phyloP scores from a whole-genome alignment of 331 rosid genomes.

The Spiraea crenata region DNA sequence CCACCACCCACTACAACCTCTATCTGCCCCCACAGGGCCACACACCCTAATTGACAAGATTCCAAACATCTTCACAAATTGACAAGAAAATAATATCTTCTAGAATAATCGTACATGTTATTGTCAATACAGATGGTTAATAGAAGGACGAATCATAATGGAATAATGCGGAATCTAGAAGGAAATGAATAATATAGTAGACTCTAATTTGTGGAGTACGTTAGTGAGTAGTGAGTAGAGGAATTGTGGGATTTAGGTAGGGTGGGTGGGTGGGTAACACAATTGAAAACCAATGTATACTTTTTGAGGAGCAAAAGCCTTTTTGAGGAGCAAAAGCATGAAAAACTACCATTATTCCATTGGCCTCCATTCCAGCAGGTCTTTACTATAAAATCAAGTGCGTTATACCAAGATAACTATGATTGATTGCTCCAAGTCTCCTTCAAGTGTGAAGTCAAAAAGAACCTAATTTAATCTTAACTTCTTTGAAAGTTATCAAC shows the following conservation, averaged over 20 bases:
- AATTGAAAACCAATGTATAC: neutral
- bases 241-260: neutral
- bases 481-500: neutral
- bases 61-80: neutral
- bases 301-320: neutral
- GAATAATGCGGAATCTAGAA: neutral
- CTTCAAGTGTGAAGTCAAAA: neutral
- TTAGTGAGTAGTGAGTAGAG: neutral
- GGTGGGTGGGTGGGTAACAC: neutral
- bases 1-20: neutral
- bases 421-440: conserved; percentile 4
- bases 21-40: neutral
- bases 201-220: neutral
- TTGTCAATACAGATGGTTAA: no score
- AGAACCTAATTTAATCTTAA: neutral
- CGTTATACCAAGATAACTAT: neutral
- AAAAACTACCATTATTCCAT: neutral
- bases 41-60: conserved; percentile 1
- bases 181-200: neutral
- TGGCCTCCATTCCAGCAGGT: neutral
- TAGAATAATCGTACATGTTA: no score
- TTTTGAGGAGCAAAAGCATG: neutral
- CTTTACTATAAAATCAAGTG: neutral
- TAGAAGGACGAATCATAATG: no score
- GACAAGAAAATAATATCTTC: no score